Percentiles rank a stretch among this genome's conserved stretches.
phyloP scores from a whole-genome alignment of 116 monocot genomes.

The Papilionanthe hybrid region DNA sequence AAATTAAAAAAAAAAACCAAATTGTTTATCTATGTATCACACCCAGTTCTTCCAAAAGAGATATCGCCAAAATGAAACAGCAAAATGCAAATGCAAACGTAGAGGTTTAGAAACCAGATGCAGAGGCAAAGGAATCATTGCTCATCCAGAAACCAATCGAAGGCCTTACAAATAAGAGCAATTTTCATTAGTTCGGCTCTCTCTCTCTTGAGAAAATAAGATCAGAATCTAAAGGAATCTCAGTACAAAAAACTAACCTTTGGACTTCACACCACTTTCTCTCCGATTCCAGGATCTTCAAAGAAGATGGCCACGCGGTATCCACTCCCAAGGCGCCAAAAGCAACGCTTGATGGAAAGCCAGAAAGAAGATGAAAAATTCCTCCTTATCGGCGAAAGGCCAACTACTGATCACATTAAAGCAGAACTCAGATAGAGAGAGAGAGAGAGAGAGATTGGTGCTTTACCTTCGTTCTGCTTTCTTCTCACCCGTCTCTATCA shows the following conservation, averaged over 20 bases:
- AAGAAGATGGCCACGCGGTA: neutral
- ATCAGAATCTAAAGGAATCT: constrained; percentile 5
- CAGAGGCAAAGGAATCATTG: neutral
- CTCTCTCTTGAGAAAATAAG: neutral
- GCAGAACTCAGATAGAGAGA: neutral
- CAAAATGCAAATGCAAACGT: neutral
- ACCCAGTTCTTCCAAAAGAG: neutral
- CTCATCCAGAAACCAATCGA: neutral
- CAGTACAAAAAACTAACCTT: neutral
- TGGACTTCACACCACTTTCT: neutral
- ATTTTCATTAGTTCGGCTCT: neutral
- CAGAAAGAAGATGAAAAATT: neutral
- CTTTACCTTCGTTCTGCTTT: neutral
- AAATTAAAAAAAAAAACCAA: neutral
- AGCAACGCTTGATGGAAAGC: neutral
- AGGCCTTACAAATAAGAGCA: neutral
- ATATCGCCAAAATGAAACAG: no score
- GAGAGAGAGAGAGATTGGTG: neutral
- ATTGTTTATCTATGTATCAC: neutral
- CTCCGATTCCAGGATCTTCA: neutral
- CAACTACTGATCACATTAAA: neutral
- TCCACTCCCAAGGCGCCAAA: neutral
- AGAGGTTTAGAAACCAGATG: neutral
- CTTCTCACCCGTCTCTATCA: neutral
- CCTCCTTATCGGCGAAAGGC: neutral